Conservation (phyloP, 441 rosid species). For the Erysimum cheiri region DNA sequence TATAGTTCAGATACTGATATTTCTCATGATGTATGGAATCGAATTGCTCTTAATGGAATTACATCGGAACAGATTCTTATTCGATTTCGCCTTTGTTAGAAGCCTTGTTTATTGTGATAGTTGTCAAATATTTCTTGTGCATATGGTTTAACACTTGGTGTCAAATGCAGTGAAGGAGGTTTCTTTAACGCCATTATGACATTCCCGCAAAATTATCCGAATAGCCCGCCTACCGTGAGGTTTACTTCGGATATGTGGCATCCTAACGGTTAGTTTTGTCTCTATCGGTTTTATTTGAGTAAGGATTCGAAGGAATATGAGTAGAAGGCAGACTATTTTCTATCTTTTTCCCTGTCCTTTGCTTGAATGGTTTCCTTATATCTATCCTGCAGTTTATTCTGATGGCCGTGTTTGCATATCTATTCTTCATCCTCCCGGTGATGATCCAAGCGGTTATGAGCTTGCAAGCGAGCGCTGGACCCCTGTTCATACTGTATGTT, state of each 20-base stretch:
- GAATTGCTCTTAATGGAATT: conserved; percentile 1
- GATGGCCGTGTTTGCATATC: conserved; percentile 97
- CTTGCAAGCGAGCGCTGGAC: conserved; percentile 92
- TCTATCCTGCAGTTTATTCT: conserved; percentile 60
- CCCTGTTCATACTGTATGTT: conserved; percentile 84
- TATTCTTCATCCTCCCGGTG: conserved; percentile 98
- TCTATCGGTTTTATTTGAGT: neutral
- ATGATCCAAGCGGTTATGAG: conserved; percentile 95
- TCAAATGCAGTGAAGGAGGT: conserved; percentile 62
- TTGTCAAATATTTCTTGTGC: neutral
- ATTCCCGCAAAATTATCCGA: conserved; percentile 58
- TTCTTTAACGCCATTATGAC: conserved; percentile 64
- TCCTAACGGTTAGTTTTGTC: conserved; percentile 57
- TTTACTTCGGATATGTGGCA: conserved; percentile 73
- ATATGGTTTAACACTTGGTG: conserved; percentile 4
- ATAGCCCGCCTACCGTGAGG: conserved; percentile 62
- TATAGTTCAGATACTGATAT: neutral
- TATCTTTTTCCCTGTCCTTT: neutral
- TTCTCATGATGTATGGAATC: neutral
- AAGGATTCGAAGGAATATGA: neutral
- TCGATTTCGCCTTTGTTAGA: neutral
- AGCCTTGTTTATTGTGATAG: neutral
- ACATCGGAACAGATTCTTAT: neutral
- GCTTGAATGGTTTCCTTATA: neutral
- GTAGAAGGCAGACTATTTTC: neutral